Evolutionary conservation across 306 rosid species (phyloP), one percentile per base, ranked within the genome.

Genomic region (Neltuma alba): DNA sequence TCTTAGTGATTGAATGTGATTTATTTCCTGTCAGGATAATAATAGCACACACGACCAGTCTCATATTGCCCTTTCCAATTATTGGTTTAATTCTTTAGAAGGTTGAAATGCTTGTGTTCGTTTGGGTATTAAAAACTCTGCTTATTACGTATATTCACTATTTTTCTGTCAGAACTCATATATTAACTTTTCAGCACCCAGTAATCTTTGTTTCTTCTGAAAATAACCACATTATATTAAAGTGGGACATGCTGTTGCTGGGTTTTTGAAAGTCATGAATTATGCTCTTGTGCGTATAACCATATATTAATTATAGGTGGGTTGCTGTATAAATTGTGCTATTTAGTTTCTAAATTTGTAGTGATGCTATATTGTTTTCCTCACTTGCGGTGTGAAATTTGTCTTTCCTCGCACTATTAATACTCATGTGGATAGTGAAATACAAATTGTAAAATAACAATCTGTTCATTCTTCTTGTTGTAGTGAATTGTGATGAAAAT

Each of bases 201-300:
- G 11, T 63, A 18, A 63, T 18, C 37, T 64, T 63, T 64, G 70
- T 64, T 62, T 18, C 70, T 64, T 34, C 27, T 65, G 25, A 65
- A 64, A n/a, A 66, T 40, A 67, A n/a, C 6, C 50, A 12, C 23
- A 23, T 9, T 40, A 40, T 5, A 38, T 67, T 67, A 1, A 10
- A 45, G 50, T 20, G 14, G 54, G n/a, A 47, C 16, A 47, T 47
- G 1, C 9, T 18, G 23, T 20, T 48, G 21, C 23, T 6, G 23
- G 6, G 21, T 7, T 23, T 48, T 48, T 48, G 57, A 6, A 6
- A 48, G 57, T 18, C 23, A 18, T 48, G 57, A 48, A 20, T 16
- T 48, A 20, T 48, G 57, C 25, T 48, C 57, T 18, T 16, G 23
- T 48, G 25, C 18, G 0, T 48, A 48, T 20, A 48, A 18, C 18